Evolutionary conservation across 176 grass and related monocot genomes (phyloP), one percentile per base, ranked within the genome.

Genomic region (Oryza australiensis): DNA sequence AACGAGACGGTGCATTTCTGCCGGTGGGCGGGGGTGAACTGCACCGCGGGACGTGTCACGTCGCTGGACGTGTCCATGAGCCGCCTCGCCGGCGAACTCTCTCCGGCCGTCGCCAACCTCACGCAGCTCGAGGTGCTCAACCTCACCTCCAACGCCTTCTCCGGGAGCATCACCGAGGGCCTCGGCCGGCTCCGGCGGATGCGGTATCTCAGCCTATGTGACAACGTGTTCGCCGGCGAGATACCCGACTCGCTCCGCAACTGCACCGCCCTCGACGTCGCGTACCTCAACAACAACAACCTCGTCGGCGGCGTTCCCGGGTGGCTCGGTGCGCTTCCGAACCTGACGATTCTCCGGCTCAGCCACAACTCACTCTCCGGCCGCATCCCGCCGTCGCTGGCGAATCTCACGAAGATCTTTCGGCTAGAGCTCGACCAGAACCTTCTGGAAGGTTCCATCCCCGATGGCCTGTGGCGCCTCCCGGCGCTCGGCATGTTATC

Each of bases 221-320:
- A 79, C 40, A 85, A 85, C 75, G 37, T 11, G 1, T 73, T 86
- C 68, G 0, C 38, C 41, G 84, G 75, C 57, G 84, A 29, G 76
- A 38, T 85, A 0, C 75, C 83, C 10, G 34, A 0, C 34, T 15
- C 38, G 1, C 38, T 79, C 57, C 29, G 41, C 23, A 63, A 64
- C 16, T 37, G 41, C 23, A 15, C 2, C 5, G 24, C 18, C 57
- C 57, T 86, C 57, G 1, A 20, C 22, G 0, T 1, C 11, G 41
- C 42, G 3, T 79, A 65, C 57, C 76, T 86, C 76, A 73, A 86
- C 76, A 0, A 0, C 10, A 86, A 86, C 84, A 0, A 7, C 28
- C 15, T 86, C 16, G 73, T 68, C 11, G 84, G 84, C 59, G 15
- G 0, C n/a, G 30, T 86, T 0, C 84, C 84, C 0, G 29, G 4